phyloP scores from a whole-genome alignment of 139 green algal species.

The Closterium sp. region DNA sequence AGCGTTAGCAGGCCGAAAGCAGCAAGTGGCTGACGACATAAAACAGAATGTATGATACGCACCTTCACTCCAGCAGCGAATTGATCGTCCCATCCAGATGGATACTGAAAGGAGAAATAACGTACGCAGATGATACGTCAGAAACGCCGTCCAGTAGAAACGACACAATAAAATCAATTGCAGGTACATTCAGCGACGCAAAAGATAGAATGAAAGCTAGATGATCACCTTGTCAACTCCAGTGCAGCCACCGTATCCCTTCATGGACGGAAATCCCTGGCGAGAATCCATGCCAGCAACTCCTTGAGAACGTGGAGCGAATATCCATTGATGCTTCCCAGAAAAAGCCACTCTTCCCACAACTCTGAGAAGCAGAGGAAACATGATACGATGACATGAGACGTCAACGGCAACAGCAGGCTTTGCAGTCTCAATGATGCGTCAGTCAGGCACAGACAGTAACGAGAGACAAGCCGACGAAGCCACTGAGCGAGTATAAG shows the following conservation, averaged over 20 bases:
- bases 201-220: neutral
- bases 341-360: neutral
- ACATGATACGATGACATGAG: neutral
- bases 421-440: neutral
- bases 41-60: neutral
- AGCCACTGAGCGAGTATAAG: neutral
- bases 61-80: neutral
- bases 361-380: neutral
- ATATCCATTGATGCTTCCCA: neutral
- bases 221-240: neutral
- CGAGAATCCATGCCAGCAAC: neutral
- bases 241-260: neutral
- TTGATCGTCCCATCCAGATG: neutral
- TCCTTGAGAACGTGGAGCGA: neutral
- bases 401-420: neutral
- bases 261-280: neutral
- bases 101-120: neutral
- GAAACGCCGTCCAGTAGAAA: no score
- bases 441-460: neutral
- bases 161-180: no score
- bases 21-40: neutral
- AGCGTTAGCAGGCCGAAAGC: neutral
- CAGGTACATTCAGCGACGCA: no score
- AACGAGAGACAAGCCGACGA: neutral
- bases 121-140: no score